Evolutionary conservation across 1,284 basidiomycete species (phyloP).

Genomic region (Cryptococcus jaspeensis): DNA sequence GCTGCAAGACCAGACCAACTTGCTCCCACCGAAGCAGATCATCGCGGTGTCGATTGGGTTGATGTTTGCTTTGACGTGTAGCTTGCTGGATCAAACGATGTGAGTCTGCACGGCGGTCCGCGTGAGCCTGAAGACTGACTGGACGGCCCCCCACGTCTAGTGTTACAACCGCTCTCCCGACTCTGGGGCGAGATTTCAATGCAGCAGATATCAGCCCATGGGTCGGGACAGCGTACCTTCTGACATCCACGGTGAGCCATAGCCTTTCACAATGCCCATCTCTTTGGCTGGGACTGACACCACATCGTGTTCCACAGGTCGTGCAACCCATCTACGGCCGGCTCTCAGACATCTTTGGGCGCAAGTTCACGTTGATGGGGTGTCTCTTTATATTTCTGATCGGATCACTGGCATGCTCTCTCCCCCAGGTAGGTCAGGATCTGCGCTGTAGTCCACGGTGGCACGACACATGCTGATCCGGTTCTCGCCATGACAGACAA

Average conservation of each 20-base stretch:
- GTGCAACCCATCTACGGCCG: conserved; percentile 67
- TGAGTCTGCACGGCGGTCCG: conserved; percentile 30
- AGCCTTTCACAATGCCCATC: not conserved
- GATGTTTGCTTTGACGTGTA: conserved; percentile 56
- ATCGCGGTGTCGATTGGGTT: conserved; percentile 64
- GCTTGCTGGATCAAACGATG: conserved; percentile 55
- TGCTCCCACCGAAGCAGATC: conserved; percentile 66
- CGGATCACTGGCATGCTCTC: conserved; percentile 53
- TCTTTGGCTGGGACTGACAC: too few relatives aligned
- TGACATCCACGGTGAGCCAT: conserved; percentile 36
- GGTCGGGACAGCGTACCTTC: conserved; percentile 55
- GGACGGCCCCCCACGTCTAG: conserved; percentile 57
- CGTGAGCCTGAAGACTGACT: conserved; percentile 55
- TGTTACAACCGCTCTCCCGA: conserved; percentile 68
- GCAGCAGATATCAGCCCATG: conserved; percentile 66
- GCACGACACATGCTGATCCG: too few relatives aligned
- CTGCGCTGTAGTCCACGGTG: too few relatives aligned
- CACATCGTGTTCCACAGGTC: conserved; percentile 58
- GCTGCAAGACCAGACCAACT: conserved; percentile 72
- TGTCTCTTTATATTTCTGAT: conserved; percentile 65
- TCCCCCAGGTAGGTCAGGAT: conserved; percentile 16
- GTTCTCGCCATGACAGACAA: conserved; percentile 55
- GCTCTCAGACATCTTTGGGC: conserved; percentile 72
- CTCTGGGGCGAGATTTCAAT: conserved; percentile 66
- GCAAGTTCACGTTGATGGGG: conserved; percentile 63